Base-by-base conservation (phyloP, 306 rosid species). In the Inga laurina region DNA sequence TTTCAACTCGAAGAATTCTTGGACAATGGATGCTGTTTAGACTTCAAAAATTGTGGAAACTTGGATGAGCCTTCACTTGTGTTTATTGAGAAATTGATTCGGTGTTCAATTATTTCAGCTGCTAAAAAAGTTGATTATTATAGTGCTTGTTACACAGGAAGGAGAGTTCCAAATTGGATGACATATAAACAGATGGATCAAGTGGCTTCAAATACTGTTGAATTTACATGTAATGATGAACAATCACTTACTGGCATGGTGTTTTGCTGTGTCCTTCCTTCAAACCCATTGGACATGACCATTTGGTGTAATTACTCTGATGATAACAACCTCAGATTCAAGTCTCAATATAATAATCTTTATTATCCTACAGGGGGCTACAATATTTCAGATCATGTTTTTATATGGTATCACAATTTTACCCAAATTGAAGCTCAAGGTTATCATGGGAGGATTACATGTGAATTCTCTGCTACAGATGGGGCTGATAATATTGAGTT, bases 191-290 rank as follows among this genome's bases (percentile, higher is more conserved):
- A 2, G 34, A 81, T 71, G 10, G 14, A 35, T 35, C 37, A 35
- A 35, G n/a, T n/a, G n/a, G n/a, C n/a, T n/a, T n/a, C n/a, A n/a
- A n/a, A n/a, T n/a, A n/a, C n/a, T n/a, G n/a, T n/a, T n/a, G n/a
- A 51, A 10, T 75, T 82, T 34, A 64, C 84, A 6, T 19, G 27
- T 0, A 49, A 14, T 70, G 70, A 74, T 72, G 11, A 45, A 44
- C 45, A 61, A 10, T 18, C 77, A 41, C 43, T 61, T 7, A 18
- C 18, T 8, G 89, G 84, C 7, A 75, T 86, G 10, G 27, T 83
- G 64, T 86, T 67, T 65, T 79, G 56, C 21, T 71, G 9, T 44
- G 37, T 71, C n/a, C 75, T 71, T 44, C 7, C 52, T 19, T 2
- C 12, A 3, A 4, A 14, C 74, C 4, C 48, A 21, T 4, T 8